Conservation (phyloP, 208 protist genomes). For the Angomonas deanei region DNA sequence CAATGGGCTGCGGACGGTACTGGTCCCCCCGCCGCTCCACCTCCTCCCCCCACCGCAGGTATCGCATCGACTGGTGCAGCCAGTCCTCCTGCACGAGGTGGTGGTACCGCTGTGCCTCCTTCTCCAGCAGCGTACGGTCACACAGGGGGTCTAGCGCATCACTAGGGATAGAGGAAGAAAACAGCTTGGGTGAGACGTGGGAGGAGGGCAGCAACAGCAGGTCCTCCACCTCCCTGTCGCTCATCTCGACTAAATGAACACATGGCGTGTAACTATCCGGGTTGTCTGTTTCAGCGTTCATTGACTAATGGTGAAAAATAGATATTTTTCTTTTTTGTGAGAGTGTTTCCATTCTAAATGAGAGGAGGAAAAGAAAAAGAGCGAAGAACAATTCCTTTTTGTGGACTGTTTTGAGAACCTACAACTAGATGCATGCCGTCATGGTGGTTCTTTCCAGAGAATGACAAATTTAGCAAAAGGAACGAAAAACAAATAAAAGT, state of each 20-base stretch:
- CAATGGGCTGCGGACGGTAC: slow-evolving; percentile 59
- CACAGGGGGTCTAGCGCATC: slow-evolving; percentile 13
- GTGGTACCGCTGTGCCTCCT: slow-evolving; percentile 47
- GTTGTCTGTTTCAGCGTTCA: background rate
- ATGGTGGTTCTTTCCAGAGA: too few species aligned
- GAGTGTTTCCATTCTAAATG: background rate
- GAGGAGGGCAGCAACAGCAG: slow-evolving; percentile 9
- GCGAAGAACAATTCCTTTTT: background rate
- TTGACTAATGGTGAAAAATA: background rate
- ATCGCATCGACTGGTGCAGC: slow-evolving; percentile 48
- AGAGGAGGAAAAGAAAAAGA: slow-evolving; percentile 6
- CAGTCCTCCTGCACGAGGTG: slow-evolving; percentile 59
- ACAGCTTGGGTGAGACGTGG: background rate
- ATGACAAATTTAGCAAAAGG: too few species aligned
- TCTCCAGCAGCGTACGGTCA: slow-evolving; percentile 49
- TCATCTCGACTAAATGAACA: slow-evolving; percentile 20
- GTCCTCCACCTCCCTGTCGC: slow-evolving; percentile 23
- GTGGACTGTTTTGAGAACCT: too few species aligned
- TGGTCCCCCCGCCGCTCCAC: slow-evolving; percentile 36
- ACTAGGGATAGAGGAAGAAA: background rate
- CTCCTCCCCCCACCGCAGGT: slow-evolving; percentile 60
- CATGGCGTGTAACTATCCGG: background rate
- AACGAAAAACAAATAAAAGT: too few species aligned
- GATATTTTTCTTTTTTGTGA: background rate
- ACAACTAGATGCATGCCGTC: too few species aligned